Evolutionary conservation across 73 alveolate genomes (phyloP), one percentile per base, ranked within the genome.

Genomic region (Paramecium sexaurelia): DNA sequence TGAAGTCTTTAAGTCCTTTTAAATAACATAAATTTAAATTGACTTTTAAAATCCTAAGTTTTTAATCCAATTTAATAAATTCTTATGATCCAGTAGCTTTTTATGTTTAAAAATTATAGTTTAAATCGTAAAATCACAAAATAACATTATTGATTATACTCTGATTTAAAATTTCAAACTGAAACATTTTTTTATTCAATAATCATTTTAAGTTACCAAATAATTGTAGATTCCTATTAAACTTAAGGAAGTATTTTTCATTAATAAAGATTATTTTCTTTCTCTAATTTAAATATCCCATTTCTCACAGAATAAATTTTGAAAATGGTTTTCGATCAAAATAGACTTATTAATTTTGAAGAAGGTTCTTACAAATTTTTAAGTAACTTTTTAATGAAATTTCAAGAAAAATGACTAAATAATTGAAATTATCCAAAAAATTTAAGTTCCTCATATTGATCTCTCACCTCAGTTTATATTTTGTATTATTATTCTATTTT

Each of bases 281-380:
- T 92, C 5, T 35, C 5, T 9, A 92, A 90, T 71, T 92, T 85
- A 88, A 92, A 92, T 55, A 85, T 47, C 0, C 96, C 96, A 20
- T 37, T 51, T 45, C 91, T 92, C 1, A 86, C 94, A 6, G 89
- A 67, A 51, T 73, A 92, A 3, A 92, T 92, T 45, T 35, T 9
- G 35, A 86, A 6, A 94, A 91, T 8, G 85, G 36, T 17, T 92
- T 94, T 36, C 94, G 92, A 24, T 92, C 96, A 36, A 55, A 68
- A 55, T 92, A 92, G 10, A 92, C 75, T 2, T 57, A 32, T 56
- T 92, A 39, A 20, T 55, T 47, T 75, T 85, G 69, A 36, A 36
- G 35, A 73, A 33, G 35, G 15, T 73, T 73, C 87, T 73, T 73
- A 73, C 15, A 27, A 73, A 24, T 73, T 36, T 36, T 39, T 36